Conservation (phyloP, 257 asterid genomes). For the Cruciata laevipes region DNA sequence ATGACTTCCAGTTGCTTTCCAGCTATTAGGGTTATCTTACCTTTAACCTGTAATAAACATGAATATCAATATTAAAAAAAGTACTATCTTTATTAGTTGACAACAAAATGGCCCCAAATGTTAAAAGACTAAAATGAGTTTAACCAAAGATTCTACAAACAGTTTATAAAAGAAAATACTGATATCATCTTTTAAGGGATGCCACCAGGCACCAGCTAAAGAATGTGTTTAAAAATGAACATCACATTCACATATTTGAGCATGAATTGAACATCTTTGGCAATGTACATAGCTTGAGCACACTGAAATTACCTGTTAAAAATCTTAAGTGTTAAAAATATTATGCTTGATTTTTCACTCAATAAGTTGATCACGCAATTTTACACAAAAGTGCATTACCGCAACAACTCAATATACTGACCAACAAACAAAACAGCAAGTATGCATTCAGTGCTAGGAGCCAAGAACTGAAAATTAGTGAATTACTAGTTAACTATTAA, state of each 20-base stretch:
- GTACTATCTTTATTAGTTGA: background rate
- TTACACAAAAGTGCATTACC: background rate
- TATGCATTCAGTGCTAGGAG: background rate
- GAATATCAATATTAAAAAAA: background rate
- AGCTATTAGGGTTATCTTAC: background rate
- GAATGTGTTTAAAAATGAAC: background rate
- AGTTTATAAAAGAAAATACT: too few species aligned
- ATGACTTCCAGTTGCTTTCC: slow-evolving; percentile 16
- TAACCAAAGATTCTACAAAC: background rate
- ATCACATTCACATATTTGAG: background rate
- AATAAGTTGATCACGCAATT: background rate
- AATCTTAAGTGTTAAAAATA: background rate
- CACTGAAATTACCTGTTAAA: background rate
- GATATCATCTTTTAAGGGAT: background rate
- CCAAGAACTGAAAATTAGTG: background rate
- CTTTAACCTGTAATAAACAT: background rate
- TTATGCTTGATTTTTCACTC: background rate
- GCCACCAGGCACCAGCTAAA: background rate
- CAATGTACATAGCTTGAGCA: background rate
- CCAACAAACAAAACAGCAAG: background rate
- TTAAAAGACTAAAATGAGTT: background rate
- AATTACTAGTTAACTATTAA: background rate
- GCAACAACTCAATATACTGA: background rate
- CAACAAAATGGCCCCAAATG: background rate
- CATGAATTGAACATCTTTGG: background rate